These are phyloP conservation scores for Biscutella laevigata DNA, from an alignment of 441 rosid species.

Conservation along the genomic window DNA sequence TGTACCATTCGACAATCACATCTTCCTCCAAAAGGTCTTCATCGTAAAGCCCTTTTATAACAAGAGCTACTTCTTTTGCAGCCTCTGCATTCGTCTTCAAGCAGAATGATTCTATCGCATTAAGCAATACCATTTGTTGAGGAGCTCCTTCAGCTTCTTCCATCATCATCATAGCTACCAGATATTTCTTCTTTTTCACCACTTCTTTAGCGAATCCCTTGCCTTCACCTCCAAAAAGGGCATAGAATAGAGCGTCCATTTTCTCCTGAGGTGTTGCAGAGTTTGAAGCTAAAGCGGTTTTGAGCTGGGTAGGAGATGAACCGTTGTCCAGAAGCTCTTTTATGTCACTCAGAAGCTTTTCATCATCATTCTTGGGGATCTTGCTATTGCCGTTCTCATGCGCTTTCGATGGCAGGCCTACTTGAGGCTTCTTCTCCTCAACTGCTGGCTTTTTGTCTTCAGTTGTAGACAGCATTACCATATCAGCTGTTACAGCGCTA, in stretches of 20 bases:
- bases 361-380: conserved; percentile 3
- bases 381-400: conserved; percentile 32
- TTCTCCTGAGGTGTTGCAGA: conserved; percentile 35
- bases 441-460: conserved; percentile 30
- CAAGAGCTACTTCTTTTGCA: conserved; percentile 43
- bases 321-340: conserved; percentile 34
- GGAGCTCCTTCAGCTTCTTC: conserved; percentile 27
- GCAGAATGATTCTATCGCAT: conserved; percentile 39
- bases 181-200: conserved; percentile 38
- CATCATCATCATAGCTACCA: conserved; percentile 27
- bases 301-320: conserved; percentile 31
- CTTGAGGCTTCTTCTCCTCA: conserved; percentile 12
- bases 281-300: conserved; percentile 27
- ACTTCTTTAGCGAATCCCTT: conserved; percentile 49
- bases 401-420: too few species aligned
- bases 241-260: conserved; percentile 39
- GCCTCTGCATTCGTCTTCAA: conserved; percentile 24
- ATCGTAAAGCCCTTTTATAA: conserved; percentile 49
- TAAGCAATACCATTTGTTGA: conserved; percentile 38
- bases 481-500: conserved; percentile 51
- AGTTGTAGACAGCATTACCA: conserved; percentile 50
- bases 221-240: conserved; percentile 37
- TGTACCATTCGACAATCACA: conserved; percentile 42
- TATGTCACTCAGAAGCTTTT: conserved; percentile 36
- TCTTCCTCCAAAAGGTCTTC: conserved; percentile 50